phyloP scores from a whole-genome alignment of 768 basidiomycete species.

The Mycena galericulata region DNA sequence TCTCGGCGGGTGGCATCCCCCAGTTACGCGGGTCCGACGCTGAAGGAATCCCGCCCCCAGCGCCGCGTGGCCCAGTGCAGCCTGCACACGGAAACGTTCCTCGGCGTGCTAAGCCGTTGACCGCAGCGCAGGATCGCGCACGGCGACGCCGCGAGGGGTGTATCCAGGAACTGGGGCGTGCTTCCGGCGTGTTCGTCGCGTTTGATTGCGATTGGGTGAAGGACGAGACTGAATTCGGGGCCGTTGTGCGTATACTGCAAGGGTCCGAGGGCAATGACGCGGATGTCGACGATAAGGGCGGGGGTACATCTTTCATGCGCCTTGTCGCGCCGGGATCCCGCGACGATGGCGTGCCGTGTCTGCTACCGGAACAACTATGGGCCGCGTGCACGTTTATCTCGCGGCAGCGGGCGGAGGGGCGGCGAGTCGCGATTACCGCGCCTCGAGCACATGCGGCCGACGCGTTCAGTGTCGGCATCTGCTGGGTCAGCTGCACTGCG shows the following conservation, averaged over 20 bases:
- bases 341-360: slow-evolving; percentile 24
- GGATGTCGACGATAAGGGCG: background rate
- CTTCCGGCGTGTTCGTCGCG: slow-evolving; percentile 13
- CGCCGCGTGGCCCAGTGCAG: background rate
- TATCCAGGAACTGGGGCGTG: slow-evolving; percentile 15
- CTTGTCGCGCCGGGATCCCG: background rate
- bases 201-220: background rate
- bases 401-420: background rate
- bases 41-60: too few relatives aligned
- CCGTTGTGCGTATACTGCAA: slow-evolving; percentile 7
- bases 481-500: background rate
- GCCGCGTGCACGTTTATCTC: slow-evolving; percentile 13
- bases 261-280: background rate
- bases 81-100: slow-evolving; percentile 15
- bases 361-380: slow-evolving; percentile 13
- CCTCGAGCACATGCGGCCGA: slow-evolving; percentile 13
- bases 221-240: slow-evolving; percentile 9
- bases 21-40: too few relatives aligned
- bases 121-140: background rate
- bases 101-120: background rate
- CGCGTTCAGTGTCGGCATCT: slow-evolving; percentile 19
- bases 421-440: slow-evolving; percentile 10
- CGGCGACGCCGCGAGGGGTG: background rate
- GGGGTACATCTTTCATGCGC: background rate
- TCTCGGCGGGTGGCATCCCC: background rate